These are phyloP conservation scores for Solidago caesia DNA, from an alignment of 129 eudicot genomes.

Conservation along the genomic window DNA sequence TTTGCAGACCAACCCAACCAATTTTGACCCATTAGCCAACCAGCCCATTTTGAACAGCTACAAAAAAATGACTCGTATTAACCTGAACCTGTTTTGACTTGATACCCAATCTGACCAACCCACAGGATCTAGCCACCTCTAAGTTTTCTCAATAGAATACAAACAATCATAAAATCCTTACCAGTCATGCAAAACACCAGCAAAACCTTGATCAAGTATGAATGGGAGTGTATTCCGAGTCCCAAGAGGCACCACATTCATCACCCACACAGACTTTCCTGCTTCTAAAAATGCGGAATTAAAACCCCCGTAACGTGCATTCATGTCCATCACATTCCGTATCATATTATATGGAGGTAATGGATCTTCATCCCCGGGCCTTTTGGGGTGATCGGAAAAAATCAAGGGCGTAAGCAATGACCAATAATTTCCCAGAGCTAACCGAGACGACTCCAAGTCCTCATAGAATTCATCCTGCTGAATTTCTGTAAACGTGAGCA, in stretches of 20 bases:
- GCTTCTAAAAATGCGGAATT: conserved; percentile 80
- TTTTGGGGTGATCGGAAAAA: conserved; percentile 97
- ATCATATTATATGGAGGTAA: conserved; percentile 94
- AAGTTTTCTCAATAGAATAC: neutral
- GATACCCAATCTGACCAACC: too few species aligned
- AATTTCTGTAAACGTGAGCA: conserved; percentile 54
- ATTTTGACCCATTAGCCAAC: neutral
- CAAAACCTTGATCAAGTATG: conserved; percentile 87
- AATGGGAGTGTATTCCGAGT: conserved; percentile 72
- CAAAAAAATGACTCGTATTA: too few species aligned
- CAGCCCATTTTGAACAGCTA: neutral
- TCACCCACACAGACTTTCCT: conserved; percentile 82
- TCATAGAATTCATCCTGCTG: conserved; percentile 66
- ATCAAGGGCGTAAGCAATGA: conserved; percentile 91
- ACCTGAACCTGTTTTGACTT: too few species aligned
- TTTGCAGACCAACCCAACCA: neutral
- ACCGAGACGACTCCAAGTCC: conserved; percentile 62
- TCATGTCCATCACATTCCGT: conserved; percentile 97
- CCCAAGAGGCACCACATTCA: conserved; percentile 87
- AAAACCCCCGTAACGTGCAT: conserved; percentile 88
- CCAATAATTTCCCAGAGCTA: conserved; percentile 81
- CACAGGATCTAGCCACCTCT: neutral
- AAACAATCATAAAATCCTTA: conserved; percentile 29
- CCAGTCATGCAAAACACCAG: conserved; percentile 95
- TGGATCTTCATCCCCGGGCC: conserved; percentile 99